A percentile compares a stretch with the other conserved stretches of the same genome.
Evolutionary conservation across 2,329 filamentous ascomycete species (phyloP).

Genomic region (Didymellaceae sp.): DNA sequence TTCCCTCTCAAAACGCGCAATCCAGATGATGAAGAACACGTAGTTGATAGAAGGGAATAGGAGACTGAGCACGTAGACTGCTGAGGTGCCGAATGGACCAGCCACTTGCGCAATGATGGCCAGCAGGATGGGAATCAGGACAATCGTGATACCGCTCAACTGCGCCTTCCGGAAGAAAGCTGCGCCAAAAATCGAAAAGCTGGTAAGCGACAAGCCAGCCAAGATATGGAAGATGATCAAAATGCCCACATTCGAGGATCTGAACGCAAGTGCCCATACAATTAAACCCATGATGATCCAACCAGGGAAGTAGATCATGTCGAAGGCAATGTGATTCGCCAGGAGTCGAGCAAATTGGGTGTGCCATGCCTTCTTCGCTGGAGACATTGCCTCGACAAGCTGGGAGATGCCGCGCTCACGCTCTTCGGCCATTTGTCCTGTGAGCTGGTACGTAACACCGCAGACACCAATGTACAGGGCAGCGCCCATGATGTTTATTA

Average conservation of each 20-base stretch:
- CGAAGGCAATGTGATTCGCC: slow-evolving; percentile 81
- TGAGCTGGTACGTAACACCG: slow-evolving; percentile 84
- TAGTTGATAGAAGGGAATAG: slow-evolving; percentile 90
- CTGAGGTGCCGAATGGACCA: slow-evolving; percentile 65
- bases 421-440: slow-evolving; percentile 84
- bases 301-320: slow-evolving; percentile 77
- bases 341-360: slow-evolving; percentile 79
- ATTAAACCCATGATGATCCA: slow-evolving; percentile 81
- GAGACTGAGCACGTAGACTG: slow-evolving; percentile 73
- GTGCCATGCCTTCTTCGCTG: slow-evolving; percentile 74
- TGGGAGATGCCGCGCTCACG: slow-evolving; percentile 87
- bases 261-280: slow-evolving; percentile 65
- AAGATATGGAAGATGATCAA: slow-evolving; percentile 71
- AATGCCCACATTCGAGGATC: slow-evolving; percentile 52
- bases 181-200: slow-evolving; percentile 80
- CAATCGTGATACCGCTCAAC: slow-evolving; percentile 81
- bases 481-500: slow-evolving; percentile 79
- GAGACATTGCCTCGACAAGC: slow-evolving; percentile 90
- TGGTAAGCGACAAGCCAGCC: slow-evolving; percentile 76
- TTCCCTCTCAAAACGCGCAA: slow-evolving; percentile 77
- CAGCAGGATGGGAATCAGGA: slow-evolving; percentile 74
- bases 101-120: slow-evolving; percentile 83
- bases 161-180: slow-evolving; percentile 88
- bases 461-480: slow-evolving; percentile 81
- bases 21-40: slow-evolving; percentile 78